A percentile compares a stretch with the other conserved stretches of the same genome.
These are phyloP conservation scores for Alternaria postmessia DNA, from an alignment of 2,329 filamentous ascomycete species.

Conservation along the genomic window DNA sequence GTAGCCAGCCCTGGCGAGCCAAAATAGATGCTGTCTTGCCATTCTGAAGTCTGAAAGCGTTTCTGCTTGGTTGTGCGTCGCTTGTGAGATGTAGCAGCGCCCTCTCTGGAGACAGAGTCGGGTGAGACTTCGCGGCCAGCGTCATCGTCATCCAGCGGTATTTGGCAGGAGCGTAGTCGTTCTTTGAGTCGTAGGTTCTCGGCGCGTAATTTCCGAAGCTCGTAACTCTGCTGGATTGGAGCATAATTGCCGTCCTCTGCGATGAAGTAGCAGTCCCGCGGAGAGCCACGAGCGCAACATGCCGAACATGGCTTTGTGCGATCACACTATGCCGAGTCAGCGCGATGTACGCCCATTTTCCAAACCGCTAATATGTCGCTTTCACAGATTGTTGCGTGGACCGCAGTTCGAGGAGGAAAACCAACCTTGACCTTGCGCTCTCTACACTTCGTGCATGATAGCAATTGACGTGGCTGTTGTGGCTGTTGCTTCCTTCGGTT, in stretches of 20 bases:
- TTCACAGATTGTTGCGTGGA: too few relatives aligned
- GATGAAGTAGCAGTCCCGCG: slow-evolving; percentile 58
- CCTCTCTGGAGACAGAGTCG: slow-evolving; percentile 33
- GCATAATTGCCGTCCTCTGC: slow-evolving; percentile 57
- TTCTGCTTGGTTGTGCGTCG: slow-evolving; percentile 40
- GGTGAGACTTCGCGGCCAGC: slow-evolving; percentile 35
- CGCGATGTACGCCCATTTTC: background rate
- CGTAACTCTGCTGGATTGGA: slow-evolving; percentile 58
- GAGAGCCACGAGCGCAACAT: slow-evolving; percentile 58
- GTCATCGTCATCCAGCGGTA: slow-evolving; percentile 51
- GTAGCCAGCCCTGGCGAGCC: slow-evolving; percentile 59
- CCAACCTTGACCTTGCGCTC: slow-evolving; percentile 56
- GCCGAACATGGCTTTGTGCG: slow-evolving; percentile 60
- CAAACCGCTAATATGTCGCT: too few relatives aligned
- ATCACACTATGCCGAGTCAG: slow-evolving; percentile 48
- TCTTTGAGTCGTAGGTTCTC: slow-evolving; percentile 58
- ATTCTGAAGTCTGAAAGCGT: slow-evolving; percentile 52
- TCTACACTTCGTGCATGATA: slow-evolving; percentile 60
- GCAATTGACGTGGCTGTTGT: slow-evolving; percentile 54
- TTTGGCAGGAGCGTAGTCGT: slow-evolving; percentile 46
- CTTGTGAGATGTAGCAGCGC: slow-evolving; percentile 30
- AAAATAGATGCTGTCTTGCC: slow-evolving; percentile 59
- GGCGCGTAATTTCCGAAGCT: slow-evolving; percentile 56
- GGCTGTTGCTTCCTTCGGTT: slow-evolving; percentile 49
- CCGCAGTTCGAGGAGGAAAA: background rate